Base-by-base conservation (phyloP, 1,284 basidiomycete species). In the Cerrena zonata region DNA sequence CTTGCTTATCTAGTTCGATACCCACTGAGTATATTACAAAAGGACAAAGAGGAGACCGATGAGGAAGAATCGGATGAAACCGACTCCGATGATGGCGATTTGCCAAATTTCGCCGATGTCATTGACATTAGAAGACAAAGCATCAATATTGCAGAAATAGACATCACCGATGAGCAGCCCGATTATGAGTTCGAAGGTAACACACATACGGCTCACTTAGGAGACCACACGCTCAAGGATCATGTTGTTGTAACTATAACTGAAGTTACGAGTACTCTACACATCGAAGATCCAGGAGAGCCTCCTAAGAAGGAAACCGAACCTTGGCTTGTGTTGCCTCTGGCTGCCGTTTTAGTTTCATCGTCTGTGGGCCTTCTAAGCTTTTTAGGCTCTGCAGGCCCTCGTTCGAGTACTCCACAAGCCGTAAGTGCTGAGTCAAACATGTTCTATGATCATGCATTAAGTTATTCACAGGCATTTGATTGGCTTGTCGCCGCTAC, bases 401-500 rank as follows among this genome's bases (percentile, higher is more conserved):
- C n/a, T n/a, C 25, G 15, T 26, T 24, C n/a, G 18, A n/a, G 11
- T 18, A 25, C 7, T n/a, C n/a, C n/a, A n/a, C n/a, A n/a, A n/a
- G n/a, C n/a, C n/a, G n/a, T n/a, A n/a, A n/a, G n/a, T n/a, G n/a
- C n/a, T n/a, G n/a, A n/a, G n/a, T n/a, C n/a, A n/a, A n/a, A n/a
- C n/a, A n/a, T n/a, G n/a, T n/a, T n/a, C n/a, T n/a, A n/a, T n/a
- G n/a, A n/a, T n/a, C n/a, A n/a, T n/a, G n/a, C n/a, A 45, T 40
- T 24, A 15, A 46, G n/a, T n/a, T 45, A 26, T 25, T 2, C 13
- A 15, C 34, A 64, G 62, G 56, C 55, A 15, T 66, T 66, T 46
- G 53, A 51, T 30, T 62, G 61, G 61, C 54, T 66, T 3, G 52
- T 58, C 13, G 51, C 59, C 2, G 62, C 61, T 1, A 54, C 64